phyloP scores from a whole-genome alignment of 176 grass and related monocot species.

The Eragrostis curvula region DNA sequence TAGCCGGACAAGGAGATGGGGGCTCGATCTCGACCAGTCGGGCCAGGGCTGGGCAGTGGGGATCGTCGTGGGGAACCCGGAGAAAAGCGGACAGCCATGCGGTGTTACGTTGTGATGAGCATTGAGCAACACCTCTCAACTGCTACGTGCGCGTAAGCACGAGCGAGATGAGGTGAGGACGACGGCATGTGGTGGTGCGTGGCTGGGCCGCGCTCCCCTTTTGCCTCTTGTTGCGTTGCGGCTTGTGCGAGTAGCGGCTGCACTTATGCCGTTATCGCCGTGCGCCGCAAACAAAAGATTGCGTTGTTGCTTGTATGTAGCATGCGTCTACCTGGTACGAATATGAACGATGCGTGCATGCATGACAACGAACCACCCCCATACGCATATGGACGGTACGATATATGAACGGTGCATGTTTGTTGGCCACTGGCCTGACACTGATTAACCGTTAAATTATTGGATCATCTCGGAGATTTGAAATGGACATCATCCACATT shows the following conservation, averaged over 20 bases:
- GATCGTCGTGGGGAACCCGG: background rate
- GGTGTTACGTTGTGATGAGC: background rate
- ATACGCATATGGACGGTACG: too few species aligned
- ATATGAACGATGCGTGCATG: background rate
- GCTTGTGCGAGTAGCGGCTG: slow-evolving; percentile 37
- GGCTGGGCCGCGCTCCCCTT: background rate
- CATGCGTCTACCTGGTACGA: slow-evolving; percentile 12
- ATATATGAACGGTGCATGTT: background rate
- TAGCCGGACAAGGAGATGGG: slow-evolving; percentile 45
- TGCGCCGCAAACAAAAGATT: slow-evolving; percentile 15
- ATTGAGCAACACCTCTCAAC: background rate
- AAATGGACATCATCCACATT: too few species aligned
- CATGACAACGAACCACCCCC: background rate
- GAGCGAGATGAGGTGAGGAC: background rate
- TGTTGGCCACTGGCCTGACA: background rate
- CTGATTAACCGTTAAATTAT: too few species aligned
- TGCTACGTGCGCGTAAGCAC: background rate
- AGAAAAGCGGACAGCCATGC: background rate
- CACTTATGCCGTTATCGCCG: slow-evolving; percentile 4
- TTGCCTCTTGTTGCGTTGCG: slow-evolving; percentile 49
- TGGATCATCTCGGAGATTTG: too few species aligned
- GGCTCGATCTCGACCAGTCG: slow-evolving; percentile 3
- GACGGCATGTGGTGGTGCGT: slow-evolving; percentile 6
- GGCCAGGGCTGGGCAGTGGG: background rate
- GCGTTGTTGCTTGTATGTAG: slow-evolving; percentile 10